These are phyloP conservation scores for Colletotrichum sp. DNA, from an alignment of 2,329 filamentous ascomycete species.

Conservation along the genomic window DNA sequence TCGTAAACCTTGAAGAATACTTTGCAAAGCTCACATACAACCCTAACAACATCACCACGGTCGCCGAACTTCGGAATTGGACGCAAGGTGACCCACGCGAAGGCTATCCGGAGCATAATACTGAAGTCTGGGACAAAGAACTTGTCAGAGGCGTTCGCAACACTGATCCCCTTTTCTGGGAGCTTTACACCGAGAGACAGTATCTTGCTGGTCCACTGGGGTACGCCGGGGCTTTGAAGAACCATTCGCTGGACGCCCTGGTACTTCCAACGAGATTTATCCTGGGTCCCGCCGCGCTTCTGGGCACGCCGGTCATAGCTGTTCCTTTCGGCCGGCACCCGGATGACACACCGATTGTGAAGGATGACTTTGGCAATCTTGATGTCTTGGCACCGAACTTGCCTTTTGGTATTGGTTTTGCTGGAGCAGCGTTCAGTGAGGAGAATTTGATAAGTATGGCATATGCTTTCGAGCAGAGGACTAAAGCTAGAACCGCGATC, in stretches of 20 bases:
- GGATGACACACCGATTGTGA: constrained; percentile 46
- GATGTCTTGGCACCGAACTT: constrained; percentile 58
- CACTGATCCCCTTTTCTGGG: constrained; percentile 60
- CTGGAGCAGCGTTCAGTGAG: constrained; percentile 67
- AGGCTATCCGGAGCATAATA: constrained; percentile 63
- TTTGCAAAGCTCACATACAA: constrained; percentile 60
- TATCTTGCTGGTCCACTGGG: constrained; percentile 61
- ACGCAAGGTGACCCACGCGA: constrained; percentile 59
- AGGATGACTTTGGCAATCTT: constrained; percentile 53
- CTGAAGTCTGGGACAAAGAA: constrained; percentile 57
- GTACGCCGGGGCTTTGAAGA: constrained; percentile 61
- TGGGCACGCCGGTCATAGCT: constrained; percentile 66
- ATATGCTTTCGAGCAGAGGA: constrained; percentile 72
- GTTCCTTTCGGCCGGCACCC: constrained; percentile 68
- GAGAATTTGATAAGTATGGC: constrained; percentile 67
- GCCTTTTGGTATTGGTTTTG: constrained; percentile 67
- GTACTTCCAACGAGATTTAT: constrained; percentile 61
- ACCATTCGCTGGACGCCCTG: constrained; percentile 64
- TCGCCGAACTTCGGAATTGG: constrained; percentile 58
- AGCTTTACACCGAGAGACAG: constrained; percentile 57
- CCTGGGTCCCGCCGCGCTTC: constrained; percentile 54
- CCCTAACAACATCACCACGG: constrained; percentile 57
- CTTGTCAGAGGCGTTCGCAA: constrained; percentile 60
- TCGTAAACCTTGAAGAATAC: constrained; percentile 59
- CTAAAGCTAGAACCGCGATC: constrained; percentile 29